Percentiles rank a stretch among this genome's conserved stretches.
Evolutionary conservation across 1,139 yeast genomes (phyloP).

Genomic region (Suhomyces bribrorum): DNA sequence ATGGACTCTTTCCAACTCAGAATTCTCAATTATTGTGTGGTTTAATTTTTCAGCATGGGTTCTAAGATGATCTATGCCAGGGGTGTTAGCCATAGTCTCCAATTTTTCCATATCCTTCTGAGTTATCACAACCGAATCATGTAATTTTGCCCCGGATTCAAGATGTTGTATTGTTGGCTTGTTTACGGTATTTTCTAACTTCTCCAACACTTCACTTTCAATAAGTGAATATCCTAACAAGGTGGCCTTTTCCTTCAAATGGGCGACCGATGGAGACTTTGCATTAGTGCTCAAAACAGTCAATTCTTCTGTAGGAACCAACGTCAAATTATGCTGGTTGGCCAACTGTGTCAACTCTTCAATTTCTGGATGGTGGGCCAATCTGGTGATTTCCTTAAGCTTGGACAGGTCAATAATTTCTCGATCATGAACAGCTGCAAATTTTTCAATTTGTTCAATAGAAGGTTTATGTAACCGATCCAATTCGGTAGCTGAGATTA

Average conservation of each 20-base stretch:
- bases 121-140: slow-evolving; percentile 22
- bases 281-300: slow-evolving; percentile 8
- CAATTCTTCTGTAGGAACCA: slow-evolving; percentile 9
- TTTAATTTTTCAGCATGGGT: slow-evolving; percentile 11
- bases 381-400: slow-evolving; percentile 12
- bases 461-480: slow-evolving; percentile 17
- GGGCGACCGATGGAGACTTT: slow-evolving; percentile 19
- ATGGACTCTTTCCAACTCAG: slow-evolving; percentile 12
- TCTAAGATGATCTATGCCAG: slow-evolving; percentile 13
- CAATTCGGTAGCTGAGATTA: slow-evolving; percentile 13
- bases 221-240: slow-evolving; percentile 5
- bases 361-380: slow-evolving; percentile 19
- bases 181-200: slow-evolving; percentile 13
- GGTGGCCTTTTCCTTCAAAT: slow-evolving; percentile 22
- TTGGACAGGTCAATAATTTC: background rate
- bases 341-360: slow-evolving; percentile 15
- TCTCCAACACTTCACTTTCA: slow-evolving; percentile 2
- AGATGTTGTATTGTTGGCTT: slow-evolving; percentile 25
- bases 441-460: slow-evolving; percentile 15
- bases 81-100: slow-evolving; percentile 13
- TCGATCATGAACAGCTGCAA: slow-evolving; percentile 10
- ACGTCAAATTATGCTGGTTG: slow-evolving; percentile 5
- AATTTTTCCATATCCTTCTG: slow-evolving; percentile 21
- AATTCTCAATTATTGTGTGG: slow-evolving; percentile 18
- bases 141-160: slow-evolving; percentile 16